phyloP scores from a whole-genome alignment of 768 basidiomycete species.

The Strobilomyces echinocephalus region DNA sequence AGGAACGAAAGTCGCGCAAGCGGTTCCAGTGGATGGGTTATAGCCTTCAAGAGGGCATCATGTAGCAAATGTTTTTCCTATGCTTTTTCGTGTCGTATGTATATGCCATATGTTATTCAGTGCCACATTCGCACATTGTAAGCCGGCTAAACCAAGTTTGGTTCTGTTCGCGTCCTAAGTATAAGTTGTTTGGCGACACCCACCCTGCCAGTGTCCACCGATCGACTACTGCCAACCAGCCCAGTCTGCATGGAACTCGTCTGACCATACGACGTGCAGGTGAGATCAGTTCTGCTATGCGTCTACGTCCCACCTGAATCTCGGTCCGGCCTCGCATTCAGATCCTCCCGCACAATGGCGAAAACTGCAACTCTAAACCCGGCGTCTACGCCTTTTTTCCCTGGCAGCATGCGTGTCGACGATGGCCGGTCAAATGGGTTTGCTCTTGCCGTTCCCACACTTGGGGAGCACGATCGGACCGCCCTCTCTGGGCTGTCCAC shows the following conservation, averaged over 20 bases:
- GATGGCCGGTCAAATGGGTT: conserved; percentile 41
- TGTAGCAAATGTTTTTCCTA: conserved; percentile 6
- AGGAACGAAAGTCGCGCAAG: neutral
- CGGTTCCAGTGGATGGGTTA: conserved; percentile 9
- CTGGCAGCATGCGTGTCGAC: conserved; percentile 55
- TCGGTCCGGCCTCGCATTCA: conserved; percentile 2
- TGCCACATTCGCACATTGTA: conserved; percentile 25
- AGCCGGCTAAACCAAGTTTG: conserved; percentile 18
- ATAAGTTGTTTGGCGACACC: conserved; percentile 17
- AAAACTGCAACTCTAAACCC: conserved; percentile 77
- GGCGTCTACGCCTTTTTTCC: conserved; percentile 81
- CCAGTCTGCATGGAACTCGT: conserved; percentile 27
- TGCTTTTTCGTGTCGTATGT: neutral
- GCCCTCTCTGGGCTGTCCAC: conserved; percentile 55
- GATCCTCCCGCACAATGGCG: conserved; percentile 39
- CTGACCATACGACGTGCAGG: conserved; percentile 20
- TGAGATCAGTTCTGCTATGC: conserved; percentile 12
- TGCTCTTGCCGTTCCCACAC: conserved; percentile 43
- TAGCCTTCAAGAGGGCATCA: conserved; percentile 17
- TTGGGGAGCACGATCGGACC: conserved; percentile 40
- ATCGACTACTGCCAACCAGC: neutral
- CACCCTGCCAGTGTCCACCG: conserved; percentile 8
- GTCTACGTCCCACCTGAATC: neutral
- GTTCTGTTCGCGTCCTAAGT: conserved; percentile 8
- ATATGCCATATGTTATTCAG: neutral